Evolutionary conservation across 768 basidiomycete species (phyloP).

Genomic region (Suillus placidus): DNA sequence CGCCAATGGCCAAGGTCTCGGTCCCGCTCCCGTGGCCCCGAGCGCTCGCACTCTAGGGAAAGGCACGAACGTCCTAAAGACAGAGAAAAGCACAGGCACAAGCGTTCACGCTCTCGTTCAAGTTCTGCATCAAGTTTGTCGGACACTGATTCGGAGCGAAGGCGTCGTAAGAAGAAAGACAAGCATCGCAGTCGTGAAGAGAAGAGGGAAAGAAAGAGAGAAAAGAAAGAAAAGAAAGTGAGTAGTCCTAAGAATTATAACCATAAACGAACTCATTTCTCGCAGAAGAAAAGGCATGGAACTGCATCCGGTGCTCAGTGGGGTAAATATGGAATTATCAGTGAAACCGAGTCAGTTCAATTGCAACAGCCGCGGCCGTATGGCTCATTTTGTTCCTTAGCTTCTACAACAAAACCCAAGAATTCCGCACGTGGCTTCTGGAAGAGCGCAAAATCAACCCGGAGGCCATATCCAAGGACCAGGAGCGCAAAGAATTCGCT

Average conservation of each 20-base stretch:
- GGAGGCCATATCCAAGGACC: constrained; percentile 84
- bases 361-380: constrained; percentile 9
- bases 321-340: constrained; percentile 90
- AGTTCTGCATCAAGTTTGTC: constrained; percentile 48
- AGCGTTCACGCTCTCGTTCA: constrained; percentile 39
- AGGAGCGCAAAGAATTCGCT: constrained; percentile 82
- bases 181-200: constrained; percentile 47
- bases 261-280: constrained; percentile 6
- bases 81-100: constrained; percentile 33
- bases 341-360: constrained; percentile 75
- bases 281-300: constrained; percentile 61
- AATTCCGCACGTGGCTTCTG: constrained; percentile 91
- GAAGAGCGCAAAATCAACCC: constrained; percentile 93
- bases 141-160: constrained; percentile 37
- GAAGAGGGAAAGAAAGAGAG: constrained; percentile 57
- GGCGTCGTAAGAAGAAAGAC: constrained; percentile 48
- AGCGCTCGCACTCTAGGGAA: constrained; percentile 37
- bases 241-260: constrained; percentile 31
- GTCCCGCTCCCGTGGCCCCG: constrained; percentile 28
- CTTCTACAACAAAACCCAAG: constrained; percentile 78
- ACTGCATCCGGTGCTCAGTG: constrained; percentile 60
- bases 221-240: constrained; percentile 75
- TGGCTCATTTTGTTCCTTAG: constrained; percentile 41
- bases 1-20: constrained; percentile 6
- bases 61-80: constrained; percentile 27